A percentile compares a stretch with the other conserved stretches of the same genome.
These are phyloP conservation scores for Magnaporthiopsis incrustans DNA, from an alignment of 2,329 filamentous ascomycete species.

Conservation along the genomic window DNA sequence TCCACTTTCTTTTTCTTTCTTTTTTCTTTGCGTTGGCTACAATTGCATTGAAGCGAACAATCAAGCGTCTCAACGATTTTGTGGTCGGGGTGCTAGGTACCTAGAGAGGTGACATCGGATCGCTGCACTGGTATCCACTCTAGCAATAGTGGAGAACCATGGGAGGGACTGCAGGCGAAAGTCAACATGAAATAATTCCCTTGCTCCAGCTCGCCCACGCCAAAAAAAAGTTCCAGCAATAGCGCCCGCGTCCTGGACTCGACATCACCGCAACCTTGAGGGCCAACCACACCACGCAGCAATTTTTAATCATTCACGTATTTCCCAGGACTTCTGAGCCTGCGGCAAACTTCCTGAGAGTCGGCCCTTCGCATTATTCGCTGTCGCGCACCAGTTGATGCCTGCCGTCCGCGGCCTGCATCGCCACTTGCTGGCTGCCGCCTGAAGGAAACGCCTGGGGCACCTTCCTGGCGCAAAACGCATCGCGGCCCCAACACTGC, in stretches of 20 bases:
- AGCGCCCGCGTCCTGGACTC: background rate
- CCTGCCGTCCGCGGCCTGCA: conserved; percentile 2
- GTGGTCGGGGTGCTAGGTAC: too few species aligned
- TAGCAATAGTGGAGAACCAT: background rate
- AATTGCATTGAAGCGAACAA: too few species aligned
- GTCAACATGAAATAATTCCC: background rate
- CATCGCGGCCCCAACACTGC: background rate
- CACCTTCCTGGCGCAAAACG: background rate
- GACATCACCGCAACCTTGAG: background rate
- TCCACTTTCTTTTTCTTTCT: too few species aligned
- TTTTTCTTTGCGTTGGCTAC: too few species aligned
- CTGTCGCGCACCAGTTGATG: background rate
- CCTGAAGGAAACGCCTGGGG: conserved; percentile 1
- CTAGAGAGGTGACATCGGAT: too few species aligned
- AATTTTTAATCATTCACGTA: background rate
- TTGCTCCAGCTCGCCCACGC: background rate
- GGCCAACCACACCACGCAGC: background rate
- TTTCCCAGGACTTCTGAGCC: background rate
- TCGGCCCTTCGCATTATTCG: background rate
- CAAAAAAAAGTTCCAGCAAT: background rate
- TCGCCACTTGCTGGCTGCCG: conserved; percentile 8
- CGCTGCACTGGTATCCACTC: background rate
- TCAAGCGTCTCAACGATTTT: too few species aligned
- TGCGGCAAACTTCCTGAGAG: background rate
- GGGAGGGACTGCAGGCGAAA: too few species aligned